Conservation (phyloP, 192 early-diverging fungal genomes). For the Dissophora ornata region DNA sequence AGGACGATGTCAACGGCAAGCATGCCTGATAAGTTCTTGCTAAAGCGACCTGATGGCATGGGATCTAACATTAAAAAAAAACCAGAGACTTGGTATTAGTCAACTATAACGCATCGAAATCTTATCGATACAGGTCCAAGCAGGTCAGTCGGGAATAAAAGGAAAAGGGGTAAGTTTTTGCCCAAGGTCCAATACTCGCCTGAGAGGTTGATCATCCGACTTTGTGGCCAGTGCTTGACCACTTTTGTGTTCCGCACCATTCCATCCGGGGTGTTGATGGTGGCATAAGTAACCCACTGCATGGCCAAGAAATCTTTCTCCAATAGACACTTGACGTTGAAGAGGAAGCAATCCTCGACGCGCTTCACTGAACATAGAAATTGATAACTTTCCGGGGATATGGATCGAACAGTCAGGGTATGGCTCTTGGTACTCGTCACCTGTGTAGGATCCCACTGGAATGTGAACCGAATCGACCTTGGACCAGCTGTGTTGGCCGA, state of each 20-base stretch:
- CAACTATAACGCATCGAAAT: neutral
- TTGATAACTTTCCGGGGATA: neutral
- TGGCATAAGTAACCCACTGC: constrained; percentile 8
- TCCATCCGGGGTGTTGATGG: neutral
- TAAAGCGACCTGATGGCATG: neutral
- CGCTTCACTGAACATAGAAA: constrained; percentile 10
- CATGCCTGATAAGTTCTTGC: neutral
- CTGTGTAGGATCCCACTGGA: constrained; percentile 6
- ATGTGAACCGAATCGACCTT: neutral
- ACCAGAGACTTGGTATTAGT: neutral
- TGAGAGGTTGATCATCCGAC: constrained; percentile 15
- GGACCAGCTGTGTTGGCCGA: too few relatives aligned
- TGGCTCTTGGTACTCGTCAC: neutral
- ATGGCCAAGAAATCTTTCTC: neutral
- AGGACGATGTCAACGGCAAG: neutral
- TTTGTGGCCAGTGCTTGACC: neutral
- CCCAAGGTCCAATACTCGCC: neutral
- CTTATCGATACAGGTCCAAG: neutral
- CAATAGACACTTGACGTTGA: neutral
- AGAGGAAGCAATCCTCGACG: constrained; percentile 9
- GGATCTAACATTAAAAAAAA: neutral
- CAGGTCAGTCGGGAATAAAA: too few relatives aligned
- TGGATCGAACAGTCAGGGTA: neutral
- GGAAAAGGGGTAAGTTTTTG: too few relatives aligned
- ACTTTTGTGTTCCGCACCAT: neutral